Percentiles rank a stretch among this genome's conserved stretches.
Conservation (phyloP, 2,329 filamentous ascomycete genomes). For the Plenodomus lindquistii region DNA sequence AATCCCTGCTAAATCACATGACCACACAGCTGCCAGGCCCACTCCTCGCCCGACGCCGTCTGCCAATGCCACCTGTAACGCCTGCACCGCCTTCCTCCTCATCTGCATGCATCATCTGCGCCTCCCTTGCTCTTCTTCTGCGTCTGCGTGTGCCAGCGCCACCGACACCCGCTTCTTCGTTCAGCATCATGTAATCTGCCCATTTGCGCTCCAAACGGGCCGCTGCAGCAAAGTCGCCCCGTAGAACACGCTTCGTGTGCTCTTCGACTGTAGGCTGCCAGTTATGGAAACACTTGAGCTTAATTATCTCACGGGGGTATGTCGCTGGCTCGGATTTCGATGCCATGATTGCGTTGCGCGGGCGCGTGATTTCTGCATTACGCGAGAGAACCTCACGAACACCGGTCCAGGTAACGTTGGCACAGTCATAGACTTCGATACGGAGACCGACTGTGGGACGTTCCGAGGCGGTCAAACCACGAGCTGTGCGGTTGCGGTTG, state of each 20-base stretch:
- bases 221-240: constrained; percentile 75
- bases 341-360: constrained; percentile 17
- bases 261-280: constrained; percentile 96
- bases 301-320: constrained; percentile 78
- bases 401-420: constrained; percentile 89
- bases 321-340: constrained; percentile 31
- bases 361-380: constrained; percentile 73
- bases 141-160: constrained; percentile 69
- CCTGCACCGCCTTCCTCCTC: constrained; percentile 68
- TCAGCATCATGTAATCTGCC: constrained; percentile 92
- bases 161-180: constrained; percentile 75
- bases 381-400: constrained; percentile 82
- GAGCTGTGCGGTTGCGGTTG: constrained; percentile 59
- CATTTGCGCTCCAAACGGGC: constrained; percentile 84
- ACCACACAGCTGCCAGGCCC: constrained; percentile 51
- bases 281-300: constrained; percentile 90
- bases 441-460: constrained; percentile 63
- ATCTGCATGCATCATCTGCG: constrained; percentile 76
- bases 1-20: constrained; percentile 45
- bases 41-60: constrained; percentile 53
- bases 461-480: constrained; percentile 33
- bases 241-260: constrained; percentile 82
- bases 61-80: constrained; percentile 44
- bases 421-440: constrained; percentile 87
- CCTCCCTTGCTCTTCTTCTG: constrained; percentile 77